A percentile compares a stretch with the other conserved stretches of the same genome.
Evolutionary conservation across 495 filamentous ascomycete genomes (phyloP).

Genomic region (Penicillium paxilli): DNA sequence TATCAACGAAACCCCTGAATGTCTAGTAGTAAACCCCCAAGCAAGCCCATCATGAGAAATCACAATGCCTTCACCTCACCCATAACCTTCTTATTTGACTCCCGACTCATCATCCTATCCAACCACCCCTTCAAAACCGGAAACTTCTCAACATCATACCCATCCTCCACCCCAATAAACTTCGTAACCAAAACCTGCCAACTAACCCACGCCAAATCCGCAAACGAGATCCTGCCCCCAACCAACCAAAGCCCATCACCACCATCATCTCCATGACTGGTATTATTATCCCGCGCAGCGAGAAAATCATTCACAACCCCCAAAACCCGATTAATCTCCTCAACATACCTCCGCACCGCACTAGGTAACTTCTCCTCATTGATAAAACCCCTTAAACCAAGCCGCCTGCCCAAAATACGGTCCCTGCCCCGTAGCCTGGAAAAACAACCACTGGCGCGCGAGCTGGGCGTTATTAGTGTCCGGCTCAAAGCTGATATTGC

Average conservation of each 20-base stretch:
- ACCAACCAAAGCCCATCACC: slow-evolving; percentile 20
- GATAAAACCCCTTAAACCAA: slow-evolving; percentile 40
- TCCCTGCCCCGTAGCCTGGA: slow-evolving; percentile 49
- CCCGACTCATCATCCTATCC: too few relatives aligned
- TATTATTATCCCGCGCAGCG: not conserved
- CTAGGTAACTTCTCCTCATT: slow-evolving; percentile 37
- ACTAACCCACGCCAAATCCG: slow-evolving; percentile 29
- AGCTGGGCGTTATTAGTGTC: slow-evolving; percentile 19
- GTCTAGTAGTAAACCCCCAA: too few relatives aligned
- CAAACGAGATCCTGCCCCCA: slow-evolving; percentile 28
- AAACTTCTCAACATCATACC: not conserved
- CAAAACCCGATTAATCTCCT: slow-evolving; percentile 40
- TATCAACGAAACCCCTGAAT: too few relatives aligned
- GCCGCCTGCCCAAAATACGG: slow-evolving; percentile 48
- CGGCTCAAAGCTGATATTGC: slow-evolving; percentile 46
- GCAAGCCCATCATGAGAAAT: too few relatives aligned
- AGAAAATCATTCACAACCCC: slow-evolving; percentile 36
- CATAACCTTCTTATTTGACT: too few relatives aligned
- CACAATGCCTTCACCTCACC: too few relatives aligned
- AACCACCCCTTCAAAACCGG: not conserved
- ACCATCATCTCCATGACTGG: too few relatives aligned
- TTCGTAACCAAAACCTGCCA: slow-evolving; percentile 17
- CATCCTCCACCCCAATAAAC: not conserved
- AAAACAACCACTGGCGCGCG: slow-evolving; percentile 41
- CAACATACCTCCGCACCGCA: slow-evolving; percentile 44